Conservation (phyloP, 768 basidiomycete genomes). For the Agrocybe pediades region DNA sequence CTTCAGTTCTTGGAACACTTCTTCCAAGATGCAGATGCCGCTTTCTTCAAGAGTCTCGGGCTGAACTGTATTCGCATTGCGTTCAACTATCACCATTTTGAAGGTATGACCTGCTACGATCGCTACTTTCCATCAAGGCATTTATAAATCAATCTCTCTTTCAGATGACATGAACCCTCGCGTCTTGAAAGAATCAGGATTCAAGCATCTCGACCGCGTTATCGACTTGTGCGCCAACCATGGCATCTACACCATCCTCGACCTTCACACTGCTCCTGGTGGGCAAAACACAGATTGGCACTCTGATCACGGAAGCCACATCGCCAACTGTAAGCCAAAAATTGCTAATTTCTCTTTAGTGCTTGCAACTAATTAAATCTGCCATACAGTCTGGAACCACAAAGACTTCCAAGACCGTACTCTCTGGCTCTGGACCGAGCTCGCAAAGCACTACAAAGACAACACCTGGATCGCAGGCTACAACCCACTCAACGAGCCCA, state of each 20-base stretch:
- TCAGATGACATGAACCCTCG: slow-evolving; percentile 76
- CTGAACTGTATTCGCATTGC: slow-evolving; percentile 79
- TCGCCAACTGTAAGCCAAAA: slow-evolving; percentile 54
- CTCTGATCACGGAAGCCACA: slow-evolving; percentile 67
- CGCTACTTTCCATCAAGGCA: not conserved
- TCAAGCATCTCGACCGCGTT: slow-evolving; percentile 84
- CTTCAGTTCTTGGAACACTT: slow-evolving; percentile 80
- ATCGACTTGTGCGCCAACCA: slow-evolving; percentile 73
- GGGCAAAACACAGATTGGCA: slow-evolving; percentile 86
- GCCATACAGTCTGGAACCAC: slow-evolving; percentile 67
- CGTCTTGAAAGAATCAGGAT: slow-evolving; percentile 71
- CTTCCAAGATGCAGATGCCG: slow-evolving; percentile 74
- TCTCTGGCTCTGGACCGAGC: slow-evolving; percentile 76
- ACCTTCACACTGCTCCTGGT: slow-evolving; percentile 76
- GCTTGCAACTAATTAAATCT: not conserved
- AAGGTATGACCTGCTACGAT: slow-evolving; percentile 44
- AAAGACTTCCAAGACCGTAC: slow-evolving; percentile 83
- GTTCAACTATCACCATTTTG: slow-evolving; percentile 76
- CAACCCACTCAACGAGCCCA: slow-evolving; percentile 84
- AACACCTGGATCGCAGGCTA: slow-evolving; percentile 88
- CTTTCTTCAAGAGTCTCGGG: slow-evolving; percentile 76
- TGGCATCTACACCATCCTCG: slow-evolving; percentile 80
- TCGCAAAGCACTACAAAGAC: slow-evolving; percentile 73
- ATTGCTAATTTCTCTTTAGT: not conserved
- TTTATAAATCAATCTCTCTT: not conserved